These are phyloP conservation scores for Zygotorulaspora mrakii DNA, from an alignment of 1,139 yeast species.

Conservation along the genomic window DNA sequence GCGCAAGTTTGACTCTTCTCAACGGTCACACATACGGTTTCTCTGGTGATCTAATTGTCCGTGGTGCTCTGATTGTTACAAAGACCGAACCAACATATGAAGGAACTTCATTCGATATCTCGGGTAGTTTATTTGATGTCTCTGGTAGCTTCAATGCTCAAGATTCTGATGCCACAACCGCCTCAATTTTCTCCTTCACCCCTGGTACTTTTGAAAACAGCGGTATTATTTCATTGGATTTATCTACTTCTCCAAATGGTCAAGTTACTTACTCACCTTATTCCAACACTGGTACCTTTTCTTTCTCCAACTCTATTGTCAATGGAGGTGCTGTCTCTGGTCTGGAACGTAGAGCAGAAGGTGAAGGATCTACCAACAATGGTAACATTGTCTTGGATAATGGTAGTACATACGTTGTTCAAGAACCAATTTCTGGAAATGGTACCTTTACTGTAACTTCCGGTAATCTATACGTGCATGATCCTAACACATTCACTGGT, in stretches of 20 bases:
- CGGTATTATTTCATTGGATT: background rate
- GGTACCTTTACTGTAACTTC: background rate
- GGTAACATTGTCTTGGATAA: background rate
- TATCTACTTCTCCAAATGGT: constrained; percentile 1
- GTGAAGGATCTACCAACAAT: background rate
- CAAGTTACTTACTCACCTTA: background rate
- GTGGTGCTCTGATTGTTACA: constrained; percentile 2
- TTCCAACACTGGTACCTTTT: constrained; percentile 1
- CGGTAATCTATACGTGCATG: background rate
- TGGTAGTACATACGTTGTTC: constrained; percentile 2
- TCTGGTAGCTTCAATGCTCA: background rate
- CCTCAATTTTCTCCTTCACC: background rate
- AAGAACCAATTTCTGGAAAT: constrained; percentile 1
- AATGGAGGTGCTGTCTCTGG: constrained; percentile 1
- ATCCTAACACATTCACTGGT: constrained; percentile 1
- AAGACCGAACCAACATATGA: background rate
- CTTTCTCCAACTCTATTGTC: constrained; percentile 1
- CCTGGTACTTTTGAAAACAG: constrained; percentile 1
- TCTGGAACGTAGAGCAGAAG: constrained; percentile 3
- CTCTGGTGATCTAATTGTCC: constrained; percentile 2
- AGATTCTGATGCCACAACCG: constrained; percentile 1
- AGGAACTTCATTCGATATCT: constrained; percentile 1
- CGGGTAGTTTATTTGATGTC: background rate
- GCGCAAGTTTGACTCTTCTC: constrained; percentile 1
- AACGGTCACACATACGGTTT: constrained; percentile 3